Evolutionary conservation across 2,329 filamentous ascomycete genomes (phyloP), one percentile per base, ranked within the genome.

Genomic region (Lachnellula suecica): DNA sequence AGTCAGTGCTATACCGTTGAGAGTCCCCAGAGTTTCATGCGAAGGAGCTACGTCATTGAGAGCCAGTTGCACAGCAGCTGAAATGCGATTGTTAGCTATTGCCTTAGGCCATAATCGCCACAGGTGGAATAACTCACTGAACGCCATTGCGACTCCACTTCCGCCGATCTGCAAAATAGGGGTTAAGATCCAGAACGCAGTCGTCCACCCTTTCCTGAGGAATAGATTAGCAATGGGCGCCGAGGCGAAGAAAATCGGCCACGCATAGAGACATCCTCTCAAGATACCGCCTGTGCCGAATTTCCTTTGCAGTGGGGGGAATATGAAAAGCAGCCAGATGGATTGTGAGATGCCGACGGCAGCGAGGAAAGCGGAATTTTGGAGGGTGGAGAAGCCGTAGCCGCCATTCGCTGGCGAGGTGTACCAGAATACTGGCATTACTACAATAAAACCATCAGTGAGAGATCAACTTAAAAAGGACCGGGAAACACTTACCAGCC

Each of bases 1-100:
- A 0, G 87, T 86, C 52, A 93, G 72, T 0, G 82, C 79, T 1
- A 90, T 61, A 0, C 85, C 85, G 60, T 93, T 93, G 24, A 94
- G 71, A 0, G 83, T 90, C 0, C 85, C 88, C 9, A 93, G 72
- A 0, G 83, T 79, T 38, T 75, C 73, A 1, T 82, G 78, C 9
- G 77, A 82, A 0, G 89, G 89, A 0, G 84, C 78, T 2, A 88
- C 81, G 52, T 92, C 87, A 67, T 93, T 93, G 27, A 93, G 65
- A 0, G 83, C 83, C 8, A 93, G 81, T 72, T 92, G 88, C 1
- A 85, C 78, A 2, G 77, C 84, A 0, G 87, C 91, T 64, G 87
- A 88, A 2, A 78, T 74, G 89, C 90, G 44, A 9, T n/a, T n/a
- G 37, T 56, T 49, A 56, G 49, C 48, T 38, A 22, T 19, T 10